A percentile compares a stretch with the other conserved stretches of the same genome.
These are phyloP conservation scores for Ochetophila trinervis DNA, from an alignment of 306 rosid genomes.

Conservation along the genomic window DNA sequence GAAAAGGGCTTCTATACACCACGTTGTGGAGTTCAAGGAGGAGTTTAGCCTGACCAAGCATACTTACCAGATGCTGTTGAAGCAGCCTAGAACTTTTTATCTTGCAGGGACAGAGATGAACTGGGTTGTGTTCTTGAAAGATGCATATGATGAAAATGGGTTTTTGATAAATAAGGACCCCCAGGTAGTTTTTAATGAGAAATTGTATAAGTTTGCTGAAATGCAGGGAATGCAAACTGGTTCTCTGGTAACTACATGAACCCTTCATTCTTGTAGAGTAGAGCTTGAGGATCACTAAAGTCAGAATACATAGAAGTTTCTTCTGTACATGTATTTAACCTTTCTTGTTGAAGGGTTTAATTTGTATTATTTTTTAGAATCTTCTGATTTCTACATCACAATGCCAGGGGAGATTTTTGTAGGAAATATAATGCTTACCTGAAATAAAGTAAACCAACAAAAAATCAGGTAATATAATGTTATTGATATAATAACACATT, in stretches of 20 bases:
- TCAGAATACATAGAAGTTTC: too few relatives aligned
- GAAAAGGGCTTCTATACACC: conserved; percentile 90
- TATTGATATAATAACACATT: too few relatives aligned
- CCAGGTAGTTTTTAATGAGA: conserved; percentile 69
- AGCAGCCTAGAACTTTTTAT: conserved; percentile 80
- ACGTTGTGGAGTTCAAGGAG: conserved; percentile 89
- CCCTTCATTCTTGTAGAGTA: neutral
- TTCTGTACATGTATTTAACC: too few relatives aligned
- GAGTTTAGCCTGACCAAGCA: conserved; percentile 85
- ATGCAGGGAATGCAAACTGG: conserved; percentile 37
- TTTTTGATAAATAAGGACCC: conserved; percentile 65
- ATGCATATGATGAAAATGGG: conserved; percentile 63
- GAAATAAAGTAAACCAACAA: too few relatives aligned
- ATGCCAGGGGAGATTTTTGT: too few relatives aligned
- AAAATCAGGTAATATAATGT: too few relatives aligned
- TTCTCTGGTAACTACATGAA: neutral
- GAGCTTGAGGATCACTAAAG: neutral
- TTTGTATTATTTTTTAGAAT: too few relatives aligned
- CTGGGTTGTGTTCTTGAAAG: conserved; percentile 85
- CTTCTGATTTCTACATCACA: too few relatives aligned
- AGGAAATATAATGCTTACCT: too few relatives aligned
- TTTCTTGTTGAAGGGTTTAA: too few relatives aligned
- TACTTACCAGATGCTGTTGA: conserved; percentile 81
- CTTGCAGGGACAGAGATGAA: conserved; percentile 96
- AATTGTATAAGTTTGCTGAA: conserved; percentile 57